Base-by-base conservation (phyloP, 768 basidiomycete genomes). In the Rhodotorula kratochvilovae region DNA sequence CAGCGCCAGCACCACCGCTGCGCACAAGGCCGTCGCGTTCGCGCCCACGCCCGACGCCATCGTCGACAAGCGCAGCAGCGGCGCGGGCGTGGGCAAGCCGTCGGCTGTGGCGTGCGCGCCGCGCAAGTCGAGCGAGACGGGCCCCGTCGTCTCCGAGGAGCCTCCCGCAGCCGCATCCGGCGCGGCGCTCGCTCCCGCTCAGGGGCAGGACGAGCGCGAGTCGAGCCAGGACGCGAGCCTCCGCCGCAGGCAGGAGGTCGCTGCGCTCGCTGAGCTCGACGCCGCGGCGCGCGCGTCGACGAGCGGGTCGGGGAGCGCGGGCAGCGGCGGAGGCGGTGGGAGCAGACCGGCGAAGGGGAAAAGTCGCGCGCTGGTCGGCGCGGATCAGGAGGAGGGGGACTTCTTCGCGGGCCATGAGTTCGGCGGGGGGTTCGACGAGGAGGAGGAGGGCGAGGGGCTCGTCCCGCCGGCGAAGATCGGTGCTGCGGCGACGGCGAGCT, bases 71-170 rank as follows among this genome's bases (percentile, higher is more conserved):
- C 33, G 33, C 17, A 21, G 33, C 33, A 11, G 7, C 19, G 33
- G 53, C 53, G 23, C 5, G 16, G 23, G 0, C 33, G 31, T 23
- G 19, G 3, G 19, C 45, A 23, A 46, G 3, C 8, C 6, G 8
- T 5, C 21, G 7, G 42, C 25, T 42, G 58, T 59, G n/a, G 4
- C 43, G 29, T n/a, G 39, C 29, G n/a, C 61, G 25, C 61, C 48
- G 31, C 48, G 61, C 48, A 62, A 62, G 61, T 62, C 61, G 48
- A 50, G 45, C 33, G 25, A 62, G 48, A 48, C 59, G 17, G 45
- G n/a, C 10, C 45, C 59, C n/a, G 31, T 48, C 56, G 36, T 57
- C 56, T 36, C 35, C 16, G 31, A 57, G 56, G 23, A 19, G 29
- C 8, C 39, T 39, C 39, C 39, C 39, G 39, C 13, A 6, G 13